Evolutionary conservation across 2,329 filamentous ascomycete species (phyloP), one percentile per base, ranked within the genome.

Genomic region (Colletotrichum sp.): DNA sequence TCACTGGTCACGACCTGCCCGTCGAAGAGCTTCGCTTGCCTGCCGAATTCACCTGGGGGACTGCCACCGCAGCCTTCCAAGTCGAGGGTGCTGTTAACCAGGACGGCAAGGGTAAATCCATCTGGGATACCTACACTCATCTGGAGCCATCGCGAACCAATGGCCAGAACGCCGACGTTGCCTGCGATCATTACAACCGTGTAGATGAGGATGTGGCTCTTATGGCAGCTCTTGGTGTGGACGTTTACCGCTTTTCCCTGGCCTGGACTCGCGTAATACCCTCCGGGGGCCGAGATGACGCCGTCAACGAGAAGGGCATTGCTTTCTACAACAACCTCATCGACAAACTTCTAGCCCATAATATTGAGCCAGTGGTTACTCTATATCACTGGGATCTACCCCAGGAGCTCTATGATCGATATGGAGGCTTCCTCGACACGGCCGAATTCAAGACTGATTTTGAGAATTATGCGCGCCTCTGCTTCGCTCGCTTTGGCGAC

Each of bases 201-300:
- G 83, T 82, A 5, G 82, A 84, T 13, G 86, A 91, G 68, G 92
- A 94, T 79, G 89, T 93, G 76, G 90, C 87, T 6, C 85, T 94
- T 9, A 82, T 94, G 77, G 91, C 90, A 79, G 82, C 86, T 63
- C 89, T 90, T 62, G 90, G 91, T 62, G 90, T 90, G 9, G 88
- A 89, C 77, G 89, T 89, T 6, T 94, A 93, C 80, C 89, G 92
- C 24, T 93, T 94, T 81, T 93, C 92, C 6, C 84, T 94, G 44
- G 91, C 91, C 10, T 94, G 92, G 92, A 90, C 92, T 7, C 90
- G 92, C 57, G 89, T 94, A 70, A 92, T 94, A 70, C 92, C 92
- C 2, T 86, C 92, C 0, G 92, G 92, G 13, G 92, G 92, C 13
- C 87, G 92, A 52, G 85, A 92, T 62, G 92, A 93, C 78, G 89